phyloP scores from a whole-genome alignment of 768 basidiomycete species.

The Kwoniella bestiolae region DNA sequence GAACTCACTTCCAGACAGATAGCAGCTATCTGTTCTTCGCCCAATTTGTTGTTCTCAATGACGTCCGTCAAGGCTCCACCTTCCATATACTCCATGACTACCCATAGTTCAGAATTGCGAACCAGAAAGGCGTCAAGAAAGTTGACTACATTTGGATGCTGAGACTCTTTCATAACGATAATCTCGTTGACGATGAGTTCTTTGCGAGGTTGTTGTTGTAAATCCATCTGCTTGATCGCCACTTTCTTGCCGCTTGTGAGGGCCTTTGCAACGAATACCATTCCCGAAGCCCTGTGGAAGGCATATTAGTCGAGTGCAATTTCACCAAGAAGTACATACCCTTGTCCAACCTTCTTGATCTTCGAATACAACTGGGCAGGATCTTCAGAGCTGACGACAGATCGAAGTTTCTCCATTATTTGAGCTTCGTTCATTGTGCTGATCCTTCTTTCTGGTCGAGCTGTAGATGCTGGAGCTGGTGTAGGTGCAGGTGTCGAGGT shows the following conservation, averaged over 20 bases:
- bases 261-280: constrained; percentile 96
- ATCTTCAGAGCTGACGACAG: constrained; percentile 83
- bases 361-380: constrained; percentile 89
- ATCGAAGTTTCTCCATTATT: constrained; percentile 94
- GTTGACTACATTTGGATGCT: constrained; percentile 96
- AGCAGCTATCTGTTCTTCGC: constrained; percentile 92
- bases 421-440: constrained; percentile 96
- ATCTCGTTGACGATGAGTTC: constrained; percentile 98
- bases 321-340: constrained; percentile 62
- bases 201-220: constrained; percentile 91
- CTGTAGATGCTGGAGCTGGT: constrained; percentile 15
- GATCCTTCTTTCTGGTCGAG: constrained; percentile 75
- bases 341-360: constrained; percentile 98
- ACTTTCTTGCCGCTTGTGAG: constrained; percentile 82
- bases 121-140: constrained; percentile 89
- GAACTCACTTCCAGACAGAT: constrained; percentile 82
- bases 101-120: constrained; percentile 89
- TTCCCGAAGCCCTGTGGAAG: constrained; percentile 80
- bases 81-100: constrained; percentile 99
- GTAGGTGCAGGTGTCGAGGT: constrained; percentile 16
- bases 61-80: constrained; percentile 91
- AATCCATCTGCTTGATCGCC: constrained; percentile 98
- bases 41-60: constrained; percentile 93
- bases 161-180: constrained; percentile 97
- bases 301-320: neutral